Evolutionary conservation across 352 stramenopile genomes (phyloP), one percentile per base, ranked within the genome.

Genomic region (Phytophthora foliorum): DNA sequence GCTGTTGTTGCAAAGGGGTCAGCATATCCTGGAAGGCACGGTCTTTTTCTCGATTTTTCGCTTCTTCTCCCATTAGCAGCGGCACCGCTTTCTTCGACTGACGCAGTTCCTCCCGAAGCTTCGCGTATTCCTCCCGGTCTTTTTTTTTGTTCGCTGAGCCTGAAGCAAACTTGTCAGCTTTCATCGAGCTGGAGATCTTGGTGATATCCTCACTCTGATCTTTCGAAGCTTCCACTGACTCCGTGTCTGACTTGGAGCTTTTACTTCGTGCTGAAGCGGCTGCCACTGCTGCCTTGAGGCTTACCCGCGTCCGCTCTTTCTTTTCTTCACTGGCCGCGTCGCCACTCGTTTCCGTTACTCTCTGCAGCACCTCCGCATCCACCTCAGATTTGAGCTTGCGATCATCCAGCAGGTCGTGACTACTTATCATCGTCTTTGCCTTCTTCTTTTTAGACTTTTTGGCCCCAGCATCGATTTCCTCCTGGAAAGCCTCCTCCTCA

Each of bases 401-500:
- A 59, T 94, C 83, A 5, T 86, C 67, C 11, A 89, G 60, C 21
- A 93, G 54, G 32, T 95, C 84, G 42, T 95, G 84, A 63, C 84
- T 91, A 65, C 88, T 93, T 62, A 88, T 82, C 65, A 90, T 91
- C 57, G 62, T 86, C 48, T 89, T 93, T 16, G 61, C 73, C 51
- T 81, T 84, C 61, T 81, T 85, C 53, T 87, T 91, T 24, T 75
- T 83, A 16, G 67, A 78, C 63, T 67, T 83, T 29, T 63, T 75
- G 11, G 55, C 29, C 13, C 32, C 57, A 10, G 21, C 32, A 34
- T 52, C 34, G 27, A 81, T 68, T 31, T 92, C 81, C 36, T 91
- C 71, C 51, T 90, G 67, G 44, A 86, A 85, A 42, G 69, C 81
- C 14, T 83, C 74, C 52, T 98, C 88, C 71, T 98, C 94, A 51